Evolutionary conservation across 2,329 filamentous ascomycete genomes (phyloP).

Genomic region (Pestalotiopsis sp.): DNA sequence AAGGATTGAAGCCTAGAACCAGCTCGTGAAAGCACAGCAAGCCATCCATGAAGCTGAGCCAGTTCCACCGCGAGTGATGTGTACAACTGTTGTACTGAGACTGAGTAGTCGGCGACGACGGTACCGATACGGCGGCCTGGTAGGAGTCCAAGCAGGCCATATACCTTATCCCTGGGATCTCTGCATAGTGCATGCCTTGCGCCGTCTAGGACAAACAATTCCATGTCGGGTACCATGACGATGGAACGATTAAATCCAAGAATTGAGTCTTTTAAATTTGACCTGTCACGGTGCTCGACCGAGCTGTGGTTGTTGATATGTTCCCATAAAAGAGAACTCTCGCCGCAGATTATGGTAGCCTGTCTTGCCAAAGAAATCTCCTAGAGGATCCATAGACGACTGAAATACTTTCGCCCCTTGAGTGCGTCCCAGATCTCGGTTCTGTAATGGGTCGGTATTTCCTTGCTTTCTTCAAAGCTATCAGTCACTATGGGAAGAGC

Average conservation of each 20-base stretch:
- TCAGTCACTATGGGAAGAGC: not conserved
- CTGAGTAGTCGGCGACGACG: not conserved
- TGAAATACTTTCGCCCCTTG: not conserved
- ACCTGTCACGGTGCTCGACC: accelerated
- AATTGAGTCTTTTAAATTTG: not conserved
- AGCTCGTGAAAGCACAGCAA: conserved; percentile 2
- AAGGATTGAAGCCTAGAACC: not conserved
- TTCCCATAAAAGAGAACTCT: not conserved
- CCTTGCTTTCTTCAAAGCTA: not conserved
- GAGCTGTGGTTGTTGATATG: not conserved
- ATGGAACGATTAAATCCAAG: not conserved
- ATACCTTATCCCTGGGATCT: not conserved
- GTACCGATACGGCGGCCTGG: not conserved
- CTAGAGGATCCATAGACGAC: not conserved
- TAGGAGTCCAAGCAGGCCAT: not conserved
- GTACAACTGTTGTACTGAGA: not conserved
- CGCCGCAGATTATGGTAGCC: not conserved
- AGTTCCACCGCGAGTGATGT: conserved; percentile 12
- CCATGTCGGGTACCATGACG: not conserved
- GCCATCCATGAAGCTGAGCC: not conserved
- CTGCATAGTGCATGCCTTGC: not conserved
- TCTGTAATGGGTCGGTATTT: too few species aligned
- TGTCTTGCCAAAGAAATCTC: not conserved
- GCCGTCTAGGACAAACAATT: not conserved
- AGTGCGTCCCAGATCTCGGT: too few species aligned